Base-by-base conservation (phyloP, 345 rosid genomes). In the Firmiana major region DNA sequence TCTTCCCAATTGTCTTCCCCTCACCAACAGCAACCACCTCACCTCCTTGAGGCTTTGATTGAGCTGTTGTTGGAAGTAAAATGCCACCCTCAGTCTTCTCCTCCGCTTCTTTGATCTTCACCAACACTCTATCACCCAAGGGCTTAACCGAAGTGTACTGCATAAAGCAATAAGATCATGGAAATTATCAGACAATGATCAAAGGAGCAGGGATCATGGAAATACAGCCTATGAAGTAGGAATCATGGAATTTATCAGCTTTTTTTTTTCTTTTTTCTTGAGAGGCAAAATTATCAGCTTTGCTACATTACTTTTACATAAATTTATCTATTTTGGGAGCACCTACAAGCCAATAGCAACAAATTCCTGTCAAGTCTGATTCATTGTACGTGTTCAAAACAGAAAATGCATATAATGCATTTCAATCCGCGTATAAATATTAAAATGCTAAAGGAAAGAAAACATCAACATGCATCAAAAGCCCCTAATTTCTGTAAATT, bases 11-110 rank as follows among this genome's bases (percentile, higher is more conserved):
- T 5, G 93, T 75, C 86, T 83, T 92, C 26, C 99, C 98, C 84
- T 94, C 93, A 24, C 99, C 99, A 38, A 91, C 89, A 57, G 94
- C 98, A 48, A 96, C 90, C 7, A 96, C 98, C 79, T 94, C 98
- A 70, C 99, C 99, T 42, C 88, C 91, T 79, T 96, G 97, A 71
- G 98, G 94, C 79, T 94, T 96, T 19, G 92, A 70, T 76, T 91
- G 98, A 49, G 97, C 99, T 3, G 94, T 78, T 4, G 91, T 69
- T 17, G 97, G 99, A 53, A 94, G 97, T 75, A 96, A 83, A 79
- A 94, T 91, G 34, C 98, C 98, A 74, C 99, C 97, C 6, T 82
- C 73, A 4, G 93, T 88, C 85, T 91, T 96, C 78, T 92, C 97
- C 85, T 96, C 98, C 0, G 84, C 88, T 63, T 80, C 88, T 87